phyloP scores from a whole-genome alignment of 2,329 filamentous ascomycete genomes.

The Penicillium sp. region DNA sequence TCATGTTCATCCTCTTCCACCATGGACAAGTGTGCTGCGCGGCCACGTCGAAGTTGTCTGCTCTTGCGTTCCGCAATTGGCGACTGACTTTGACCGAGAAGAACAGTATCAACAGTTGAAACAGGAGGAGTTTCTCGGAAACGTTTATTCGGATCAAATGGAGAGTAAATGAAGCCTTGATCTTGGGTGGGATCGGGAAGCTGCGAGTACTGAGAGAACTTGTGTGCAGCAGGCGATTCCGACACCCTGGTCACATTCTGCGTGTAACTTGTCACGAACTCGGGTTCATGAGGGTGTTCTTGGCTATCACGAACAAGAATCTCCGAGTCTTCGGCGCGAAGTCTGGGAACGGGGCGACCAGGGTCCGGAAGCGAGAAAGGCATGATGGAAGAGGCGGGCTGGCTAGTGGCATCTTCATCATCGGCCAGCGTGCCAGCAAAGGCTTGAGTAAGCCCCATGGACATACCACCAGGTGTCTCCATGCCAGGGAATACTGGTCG shows the following conservation, averaged over 20 bases:
- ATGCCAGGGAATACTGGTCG: constrained; percentile 71
- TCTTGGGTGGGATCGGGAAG: constrained; percentile 82
- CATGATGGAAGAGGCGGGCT: constrained; percentile 59
- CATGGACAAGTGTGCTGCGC: constrained; percentile 52
- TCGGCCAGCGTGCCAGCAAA: constrained; percentile 88
- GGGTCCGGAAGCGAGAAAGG: constrained; percentile 57
- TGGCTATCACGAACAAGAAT: constrained; percentile 66
- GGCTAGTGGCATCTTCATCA: constrained; percentile 52
- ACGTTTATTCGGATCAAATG: constrained; percentile 69
- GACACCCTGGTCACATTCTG: constrained; percentile 43
- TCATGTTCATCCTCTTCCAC: constrained; percentile 51
- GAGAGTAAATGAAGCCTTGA: constrained; percentile 73
- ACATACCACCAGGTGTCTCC: constrained; percentile 54
- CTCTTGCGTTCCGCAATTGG: constrained; percentile 69
- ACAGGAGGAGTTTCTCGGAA: constrained; percentile 67
- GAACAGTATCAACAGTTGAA: constrained; percentile 74
- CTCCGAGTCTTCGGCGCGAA: constrained; percentile 67
- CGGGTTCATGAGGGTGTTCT: constrained; percentile 48
- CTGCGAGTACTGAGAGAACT: constrained; percentile 69
- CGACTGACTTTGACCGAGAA: constrained; percentile 63
- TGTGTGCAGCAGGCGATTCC: constrained; percentile 44
- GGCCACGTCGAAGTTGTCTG: constrained; percentile 57
- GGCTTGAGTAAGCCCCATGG: constrained; percentile 81
- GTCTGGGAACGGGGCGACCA: constrained; percentile 62
- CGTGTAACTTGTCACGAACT: constrained; percentile 52